Conservation (phyloP, 306 rosid genomes). For the cucumber (Cucumis sativus) region DNA sequence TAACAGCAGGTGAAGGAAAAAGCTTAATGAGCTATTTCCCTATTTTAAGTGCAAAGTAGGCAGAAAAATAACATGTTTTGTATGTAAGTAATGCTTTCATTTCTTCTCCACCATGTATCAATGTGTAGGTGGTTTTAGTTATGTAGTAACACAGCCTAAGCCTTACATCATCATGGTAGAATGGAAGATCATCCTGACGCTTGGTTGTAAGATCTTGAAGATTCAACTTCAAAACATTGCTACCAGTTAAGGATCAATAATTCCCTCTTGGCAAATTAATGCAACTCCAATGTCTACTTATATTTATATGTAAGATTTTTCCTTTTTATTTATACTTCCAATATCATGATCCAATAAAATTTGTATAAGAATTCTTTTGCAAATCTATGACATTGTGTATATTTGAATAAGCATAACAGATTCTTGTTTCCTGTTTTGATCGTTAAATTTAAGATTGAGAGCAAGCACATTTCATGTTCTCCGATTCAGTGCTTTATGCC, state of each 20-base stretch:
- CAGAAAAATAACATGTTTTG: conserved; percentile 10
- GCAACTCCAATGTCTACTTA: background rate
- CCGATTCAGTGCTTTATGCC: background rate
- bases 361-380: background rate
- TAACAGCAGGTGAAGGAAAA: conserved; percentile 1
- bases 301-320: background rate
- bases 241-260: background rate
- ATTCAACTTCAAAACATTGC: background rate
- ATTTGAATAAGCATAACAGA: background rate
- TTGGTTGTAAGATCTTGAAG: background rate
- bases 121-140: conserved; percentile 10
- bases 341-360: background rate
- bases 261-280: background rate
- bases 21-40: conserved; percentile 15
- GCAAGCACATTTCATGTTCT: background rate
- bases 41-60: conserved; percentile 17
- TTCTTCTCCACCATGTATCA: conserved; percentile 4
- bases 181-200: background rate
- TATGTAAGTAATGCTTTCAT: conserved; percentile 13
- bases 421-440: background rate
- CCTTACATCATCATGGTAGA: background rate
- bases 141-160: background rate
- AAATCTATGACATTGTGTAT: background rate
- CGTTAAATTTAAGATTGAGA: background rate
- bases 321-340: background rate